phyloP scores from a whole-genome alignment of 2,329 filamentous ascomycete species.

The Exophiala alcalophila region DNA sequence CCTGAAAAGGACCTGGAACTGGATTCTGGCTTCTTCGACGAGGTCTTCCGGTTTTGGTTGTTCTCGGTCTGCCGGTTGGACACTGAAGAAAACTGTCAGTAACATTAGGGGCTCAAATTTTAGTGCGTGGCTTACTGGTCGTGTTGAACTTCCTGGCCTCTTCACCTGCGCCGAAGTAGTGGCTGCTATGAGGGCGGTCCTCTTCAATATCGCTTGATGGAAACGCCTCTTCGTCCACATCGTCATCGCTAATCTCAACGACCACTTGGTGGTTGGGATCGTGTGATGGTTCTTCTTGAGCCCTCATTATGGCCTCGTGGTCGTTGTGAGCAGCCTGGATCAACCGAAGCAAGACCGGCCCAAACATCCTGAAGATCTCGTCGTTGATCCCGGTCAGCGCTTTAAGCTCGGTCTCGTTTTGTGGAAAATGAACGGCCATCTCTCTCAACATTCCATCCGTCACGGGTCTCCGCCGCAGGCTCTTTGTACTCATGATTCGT shows the following conservation, averaged over 20 bases:
- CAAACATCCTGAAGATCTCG: slow-evolving; percentile 46
- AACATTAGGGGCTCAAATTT: background rate
- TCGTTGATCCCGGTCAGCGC: slow-evolving; percentile 43
- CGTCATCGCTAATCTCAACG: slow-evolving; percentile 47
- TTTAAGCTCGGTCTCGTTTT: slow-evolving; percentile 41
- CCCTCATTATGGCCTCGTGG: slow-evolving; percentile 42
- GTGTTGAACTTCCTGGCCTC: slow-evolving; percentile 26
- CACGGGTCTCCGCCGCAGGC: slow-evolving; percentile 47
- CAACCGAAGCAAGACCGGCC: slow-evolving; percentile 43
- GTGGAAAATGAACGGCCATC: slow-evolving; percentile 49
- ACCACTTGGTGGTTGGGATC: slow-evolving; percentile 51
- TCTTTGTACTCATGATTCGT: slow-evolving; percentile 44
- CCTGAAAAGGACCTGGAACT: slow-evolving; percentile 6
- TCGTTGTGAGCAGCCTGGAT: slow-evolving; percentile 40
- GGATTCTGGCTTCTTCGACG: slow-evolving; percentile 7
- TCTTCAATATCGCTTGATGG: slow-evolving; percentile 22
- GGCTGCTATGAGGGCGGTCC: slow-evolving; percentile 24
- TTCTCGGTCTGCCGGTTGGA: no score
- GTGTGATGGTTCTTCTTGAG: slow-evolving; percentile 41
- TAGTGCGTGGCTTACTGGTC: slow-evolving; percentile 22
- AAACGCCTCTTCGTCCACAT: slow-evolving; percentile 31
- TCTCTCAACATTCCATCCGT: slow-evolving; percentile 47
- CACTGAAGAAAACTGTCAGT: slow-evolving; percentile 20
- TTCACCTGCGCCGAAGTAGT: slow-evolving; percentile 28
- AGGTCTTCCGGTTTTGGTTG: slow-evolving; percentile 5